These are phyloP conservation scores for Suhomyces kilbournensis DNA, from an alignment of 805 yeast species.

Conservation along the genomic window DNA sequence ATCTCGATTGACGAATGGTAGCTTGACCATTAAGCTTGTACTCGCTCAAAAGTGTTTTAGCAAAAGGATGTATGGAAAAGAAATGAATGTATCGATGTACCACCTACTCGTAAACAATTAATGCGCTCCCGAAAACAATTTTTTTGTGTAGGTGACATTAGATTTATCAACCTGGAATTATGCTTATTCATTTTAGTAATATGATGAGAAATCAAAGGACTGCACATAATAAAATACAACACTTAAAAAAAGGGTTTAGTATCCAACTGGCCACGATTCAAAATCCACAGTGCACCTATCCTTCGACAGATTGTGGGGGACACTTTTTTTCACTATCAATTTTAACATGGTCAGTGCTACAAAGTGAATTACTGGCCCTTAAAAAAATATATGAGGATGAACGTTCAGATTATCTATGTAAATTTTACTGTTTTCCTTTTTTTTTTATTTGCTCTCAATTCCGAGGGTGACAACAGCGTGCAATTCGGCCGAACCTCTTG, in stretches of 20 bases:
- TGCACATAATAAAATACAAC: not conserved
- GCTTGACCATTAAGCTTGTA: not conserved
- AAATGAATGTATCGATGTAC: not conserved
- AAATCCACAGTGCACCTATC: not conserved
- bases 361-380: no score
- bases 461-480: no score
- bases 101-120: not conserved
- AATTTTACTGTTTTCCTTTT: no score
- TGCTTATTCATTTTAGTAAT: not conserved
- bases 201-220: not conserved
- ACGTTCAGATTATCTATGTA: no score
- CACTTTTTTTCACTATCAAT: not conserved
- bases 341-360: not conserved
- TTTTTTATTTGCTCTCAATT: no score
- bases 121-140: not conserved
- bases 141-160: not conserved
- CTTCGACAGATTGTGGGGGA: not conserved
- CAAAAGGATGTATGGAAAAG: not conserved
- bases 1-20: not conserved
- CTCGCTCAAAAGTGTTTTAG: not conserved
- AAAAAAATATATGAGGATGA: no score
- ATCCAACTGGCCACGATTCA: not conserved
- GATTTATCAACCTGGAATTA: not conserved
- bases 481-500: no score
- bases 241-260: not conserved